phyloP scores from a whole-genome alignment of 2,329 filamentous ascomycete species.

The Clarireedia paspali region DNA sequence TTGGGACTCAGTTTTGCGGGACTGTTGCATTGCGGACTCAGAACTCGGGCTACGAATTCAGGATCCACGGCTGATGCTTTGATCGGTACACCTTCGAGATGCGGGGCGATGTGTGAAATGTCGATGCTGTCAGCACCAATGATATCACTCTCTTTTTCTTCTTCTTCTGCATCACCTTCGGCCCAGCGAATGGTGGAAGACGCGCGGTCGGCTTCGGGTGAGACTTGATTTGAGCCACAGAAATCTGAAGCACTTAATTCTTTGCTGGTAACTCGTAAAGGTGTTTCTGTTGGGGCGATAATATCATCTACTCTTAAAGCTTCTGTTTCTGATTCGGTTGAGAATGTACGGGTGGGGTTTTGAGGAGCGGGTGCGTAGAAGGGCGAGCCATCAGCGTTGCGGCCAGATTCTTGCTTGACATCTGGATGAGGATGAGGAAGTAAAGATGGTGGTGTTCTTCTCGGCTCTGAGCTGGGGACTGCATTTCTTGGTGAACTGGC shows the following conservation, averaged over 20 bases:
- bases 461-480: not conserved
- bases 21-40: conserved; percentile 21
- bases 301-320: conserved; percentile 25
- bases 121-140: conserved; percentile 38
- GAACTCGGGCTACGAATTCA: conserved; percentile 24
- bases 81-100: conserved; percentile 52
- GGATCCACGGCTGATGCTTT: conserved; percentile 43
- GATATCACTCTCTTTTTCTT: not conserved
- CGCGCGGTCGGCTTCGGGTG: conserved; percentile 19
- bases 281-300: conserved; percentile 19
- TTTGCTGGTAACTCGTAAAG: conserved; percentile 26
- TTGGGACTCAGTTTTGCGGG: conserved; percentile 23
- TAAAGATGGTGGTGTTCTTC: not conserved
- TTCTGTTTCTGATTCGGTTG: conserved; percentile 15
- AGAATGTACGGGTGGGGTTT: conserved; percentile 27
- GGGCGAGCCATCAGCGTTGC: conserved; percentile 27
- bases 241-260: conserved; percentile 28
- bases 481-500: too few species aligned
- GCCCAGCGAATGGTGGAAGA: conserved; percentile 7
- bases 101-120: conserved; percentile 48
- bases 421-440: not conserved
- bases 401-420: conserved; percentile 27
- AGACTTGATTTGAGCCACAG: conserved; percentile 14
- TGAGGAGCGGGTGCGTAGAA: conserved; percentile 30
- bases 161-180: not conserved